Conservation (phyloP, 2,329 filamentous ascomycete genomes). For the Nigrospora oryzae region DNA sequence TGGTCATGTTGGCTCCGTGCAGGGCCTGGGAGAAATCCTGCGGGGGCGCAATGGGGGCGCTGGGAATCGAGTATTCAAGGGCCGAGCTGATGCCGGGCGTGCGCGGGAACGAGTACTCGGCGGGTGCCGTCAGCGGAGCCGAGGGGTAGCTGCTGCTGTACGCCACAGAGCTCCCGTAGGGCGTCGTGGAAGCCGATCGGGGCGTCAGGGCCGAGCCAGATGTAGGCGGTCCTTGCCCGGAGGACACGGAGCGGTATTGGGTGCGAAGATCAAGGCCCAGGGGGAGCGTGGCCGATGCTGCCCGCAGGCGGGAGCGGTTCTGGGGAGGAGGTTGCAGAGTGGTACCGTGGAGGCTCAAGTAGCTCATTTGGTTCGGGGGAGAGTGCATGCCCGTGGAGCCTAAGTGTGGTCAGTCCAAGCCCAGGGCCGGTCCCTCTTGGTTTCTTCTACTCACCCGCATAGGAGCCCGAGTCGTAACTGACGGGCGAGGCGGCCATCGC, state of each 20-base stretch:
- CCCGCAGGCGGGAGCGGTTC: conserved; percentile 37
- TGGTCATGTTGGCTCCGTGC: conserved; percentile 27
- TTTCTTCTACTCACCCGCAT: conserved; percentile 34
- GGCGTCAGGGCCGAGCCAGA: conserved; percentile 20
- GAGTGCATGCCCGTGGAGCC: conserved; percentile 34
- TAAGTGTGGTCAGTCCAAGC: not conserved
- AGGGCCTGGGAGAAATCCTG: conserved; percentile 43
- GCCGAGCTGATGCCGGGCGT: conserved; percentile 28
- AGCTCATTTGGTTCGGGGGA: conserved; percentile 38
- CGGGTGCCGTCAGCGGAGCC: conserved; percentile 43
- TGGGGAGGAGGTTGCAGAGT: conserved; percentile 33
- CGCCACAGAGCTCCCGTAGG: conserved; percentile 30
- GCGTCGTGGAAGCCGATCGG: conserved; percentile 28
- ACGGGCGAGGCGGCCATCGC: conserved; percentile 32
- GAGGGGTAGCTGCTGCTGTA: conserved; percentile 44
- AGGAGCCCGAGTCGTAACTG: conserved; percentile 42
- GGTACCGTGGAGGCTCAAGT: conserved; percentile 32
- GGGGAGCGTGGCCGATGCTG: conserved; percentile 28
- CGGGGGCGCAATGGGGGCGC: conserved; percentile 42
- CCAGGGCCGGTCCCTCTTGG: not conserved
- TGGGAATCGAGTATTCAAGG: conserved; percentile 42
- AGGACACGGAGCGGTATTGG: conserved; percentile 20
- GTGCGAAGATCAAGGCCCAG: conserved; percentile 21
- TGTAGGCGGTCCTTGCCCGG: conserved; percentile 17
- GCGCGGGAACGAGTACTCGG: conserved; percentile 41